Conservation (phyloP, 306 rosid genomes). For the Quercus glauca region DNA sequence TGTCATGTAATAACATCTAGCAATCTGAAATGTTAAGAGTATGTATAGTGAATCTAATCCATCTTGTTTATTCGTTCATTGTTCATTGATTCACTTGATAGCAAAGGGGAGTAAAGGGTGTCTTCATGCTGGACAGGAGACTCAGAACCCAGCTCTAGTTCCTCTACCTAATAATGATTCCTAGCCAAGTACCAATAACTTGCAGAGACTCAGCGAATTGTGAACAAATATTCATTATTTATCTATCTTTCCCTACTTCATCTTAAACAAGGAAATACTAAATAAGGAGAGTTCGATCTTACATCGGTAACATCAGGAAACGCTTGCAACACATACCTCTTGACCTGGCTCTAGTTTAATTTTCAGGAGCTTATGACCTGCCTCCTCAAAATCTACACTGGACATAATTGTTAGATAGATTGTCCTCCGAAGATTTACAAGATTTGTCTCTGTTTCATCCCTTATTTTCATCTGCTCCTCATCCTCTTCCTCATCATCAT, state of each 20-base stretch:
- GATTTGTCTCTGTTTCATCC: slow-evolving; percentile 94
- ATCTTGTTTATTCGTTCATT: background rate
- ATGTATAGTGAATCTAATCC: background rate
- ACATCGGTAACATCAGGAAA: slow-evolving; percentile 5
- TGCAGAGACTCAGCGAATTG: background rate
- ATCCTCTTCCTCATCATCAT: slow-evolving; percentile 67
- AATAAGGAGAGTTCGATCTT: slow-evolving; percentile 8
- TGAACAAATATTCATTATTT: background rate
- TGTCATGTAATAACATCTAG: background rate
- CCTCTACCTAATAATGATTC: background rate
- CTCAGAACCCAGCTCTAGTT: background rate
- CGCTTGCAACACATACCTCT: slow-evolving; percentile 55
- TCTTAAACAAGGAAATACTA: background rate
- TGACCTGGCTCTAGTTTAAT: slow-evolving; percentile 98
- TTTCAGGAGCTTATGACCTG: slow-evolving; percentile 92
- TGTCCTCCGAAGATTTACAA: slow-evolving; percentile 85
- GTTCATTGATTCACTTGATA: background rate
- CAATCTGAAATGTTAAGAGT: background rate
- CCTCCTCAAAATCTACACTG: slow-evolving; percentile 98
- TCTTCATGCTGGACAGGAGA: background rate
- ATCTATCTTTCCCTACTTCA: background rate
- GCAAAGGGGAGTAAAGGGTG: no score
- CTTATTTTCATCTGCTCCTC: slow-evolving; percentile 71
- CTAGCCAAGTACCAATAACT: background rate
- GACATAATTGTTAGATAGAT: slow-evolving; percentile 94